Base-by-base conservation (phyloP, 345 rosid species). In the Stellera chamaejasme region DNA sequence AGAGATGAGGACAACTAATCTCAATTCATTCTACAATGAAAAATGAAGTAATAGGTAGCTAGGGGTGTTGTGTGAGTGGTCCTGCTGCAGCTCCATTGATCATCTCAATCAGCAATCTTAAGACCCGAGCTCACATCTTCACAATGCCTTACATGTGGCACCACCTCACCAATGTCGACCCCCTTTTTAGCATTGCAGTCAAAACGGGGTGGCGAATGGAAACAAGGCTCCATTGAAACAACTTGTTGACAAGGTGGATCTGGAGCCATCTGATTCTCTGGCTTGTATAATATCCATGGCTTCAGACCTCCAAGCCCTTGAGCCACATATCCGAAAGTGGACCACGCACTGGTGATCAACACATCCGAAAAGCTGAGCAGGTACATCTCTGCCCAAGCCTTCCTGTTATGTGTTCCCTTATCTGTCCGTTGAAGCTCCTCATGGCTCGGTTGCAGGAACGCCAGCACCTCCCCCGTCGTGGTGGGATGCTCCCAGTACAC, bases 61-160 rank as follows among this genome's bases (percentile, higher is more conserved):
- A 19, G 23, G 23, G 23, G 23, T 19, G 23, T 19, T 19, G 23
- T 19, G 23, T 19, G 23, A 19, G 23, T 19, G 23, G 1, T 19
- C 23, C 23, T 19, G 23, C 23, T 0, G 23, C 23, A 19, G 23
- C 23, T 19, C 23, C 23, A 19, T 19, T 19, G 23, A 19, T 19
- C 23, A 19, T 19, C 23, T 19, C 23, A 19, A 39, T 73, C 69
- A 26, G 82, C 82, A 19, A 85, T 72, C 59, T 85, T 85, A 50
- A 85, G 82, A 48, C 94, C 94, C 87, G 87, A 85, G 55, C 75
- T 75, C 76, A 82, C 79, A 66, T 82, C 94, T 63, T 82, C 94
- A 36, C 94, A 82, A 59, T 80, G 93, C 56, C 72, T 76, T 50
- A 85, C 83, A 63, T 80, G 84, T 48, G 88, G 77, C 53, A 84